Conservation (phyloP, 176 grass and related monocot species). For the Otatea glauca region DNA sequence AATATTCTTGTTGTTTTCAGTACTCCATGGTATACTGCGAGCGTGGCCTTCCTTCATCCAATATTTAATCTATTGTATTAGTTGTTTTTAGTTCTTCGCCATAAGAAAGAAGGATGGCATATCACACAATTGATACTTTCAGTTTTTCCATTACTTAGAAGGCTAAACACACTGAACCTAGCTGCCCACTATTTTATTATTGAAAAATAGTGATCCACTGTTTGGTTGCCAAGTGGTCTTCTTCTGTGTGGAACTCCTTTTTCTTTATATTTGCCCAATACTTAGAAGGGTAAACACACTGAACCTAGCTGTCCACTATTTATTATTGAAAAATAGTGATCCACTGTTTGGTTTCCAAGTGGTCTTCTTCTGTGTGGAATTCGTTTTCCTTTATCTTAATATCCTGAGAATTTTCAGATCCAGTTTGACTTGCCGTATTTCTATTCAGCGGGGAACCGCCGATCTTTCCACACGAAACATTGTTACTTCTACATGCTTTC, state of each 20-base stretch:
- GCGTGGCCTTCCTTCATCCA: background rate
- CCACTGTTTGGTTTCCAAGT: background rate
- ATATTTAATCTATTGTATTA: background rate
- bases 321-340: background rate
- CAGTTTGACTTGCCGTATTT: background rate
- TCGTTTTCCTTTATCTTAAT: background rate
- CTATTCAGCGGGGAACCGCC: no score
- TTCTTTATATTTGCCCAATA: no score
- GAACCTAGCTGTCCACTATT: background rate
- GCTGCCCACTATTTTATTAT: background rate
- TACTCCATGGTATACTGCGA: background rate
- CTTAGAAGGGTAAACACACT: background rate
- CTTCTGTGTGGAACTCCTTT: background rate
- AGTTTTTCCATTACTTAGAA: background rate
- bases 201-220: background rate
- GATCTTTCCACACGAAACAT: background rate
- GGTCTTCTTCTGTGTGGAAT: background rate
- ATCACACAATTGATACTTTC: background rate
- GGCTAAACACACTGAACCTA: background rate
- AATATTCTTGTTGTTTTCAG: conserved; percentile 18
- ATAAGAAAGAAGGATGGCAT: conserved; percentile 11
- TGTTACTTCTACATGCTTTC: conserved; percentile 6
- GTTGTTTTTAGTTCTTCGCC: background rate
- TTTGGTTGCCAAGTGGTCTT: background rate
- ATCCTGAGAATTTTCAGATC: background rate